phyloP scores from a whole-genome alignment of 2,329 filamentous ascomycete species.

The Colletotrichum spinosum region DNA sequence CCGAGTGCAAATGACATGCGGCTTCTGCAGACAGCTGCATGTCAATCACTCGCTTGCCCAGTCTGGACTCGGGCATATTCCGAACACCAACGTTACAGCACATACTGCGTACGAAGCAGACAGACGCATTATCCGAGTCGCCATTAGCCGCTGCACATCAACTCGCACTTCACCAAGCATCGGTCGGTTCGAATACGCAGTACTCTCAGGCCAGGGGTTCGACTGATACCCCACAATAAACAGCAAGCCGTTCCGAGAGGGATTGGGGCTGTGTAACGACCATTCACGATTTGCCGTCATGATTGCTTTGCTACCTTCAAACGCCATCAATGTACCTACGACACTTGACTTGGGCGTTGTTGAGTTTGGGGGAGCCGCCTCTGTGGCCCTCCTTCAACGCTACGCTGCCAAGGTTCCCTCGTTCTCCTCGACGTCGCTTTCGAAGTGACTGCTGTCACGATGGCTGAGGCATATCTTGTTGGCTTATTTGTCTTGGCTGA shows the following conservation, averaged over 20 bases:
- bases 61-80: constrained; percentile 34
- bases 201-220: constrained; percentile 12
- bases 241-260: constrained; percentile 6
- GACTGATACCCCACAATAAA: constrained; percentile 14
- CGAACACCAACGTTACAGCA: constrained; percentile 26
- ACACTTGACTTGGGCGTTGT: constrained; percentile 20
- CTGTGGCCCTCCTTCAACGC: constrained; percentile 8
- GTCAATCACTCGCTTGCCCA: constrained; percentile 11
- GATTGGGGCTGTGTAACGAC: constrained; percentile 30
- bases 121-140: constrained; percentile 4
- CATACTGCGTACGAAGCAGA: too few species aligned
- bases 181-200: neutral
- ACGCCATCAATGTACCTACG: constrained; percentile 25
- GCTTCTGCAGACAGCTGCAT: constrained; percentile 23
- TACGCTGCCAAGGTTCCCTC: constrained; percentile 2
- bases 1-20: constrained; percentile 11
- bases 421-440: constrained; percentile 3
- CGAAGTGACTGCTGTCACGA: neutral
- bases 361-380: constrained; percentile 20
- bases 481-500: constrained; percentile 23
- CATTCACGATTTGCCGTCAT: constrained; percentile 6
- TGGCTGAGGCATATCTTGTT: constrained; percentile 10
- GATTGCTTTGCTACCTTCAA: constrained; percentile 4
- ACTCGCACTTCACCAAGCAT: constrained; percentile 25
- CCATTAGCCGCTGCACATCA: constrained; percentile 15